These are phyloP conservation scores for Termitomyces sp. DNA, from an alignment of 768 basidiomycete genomes.

Conservation along the genomic window DNA sequence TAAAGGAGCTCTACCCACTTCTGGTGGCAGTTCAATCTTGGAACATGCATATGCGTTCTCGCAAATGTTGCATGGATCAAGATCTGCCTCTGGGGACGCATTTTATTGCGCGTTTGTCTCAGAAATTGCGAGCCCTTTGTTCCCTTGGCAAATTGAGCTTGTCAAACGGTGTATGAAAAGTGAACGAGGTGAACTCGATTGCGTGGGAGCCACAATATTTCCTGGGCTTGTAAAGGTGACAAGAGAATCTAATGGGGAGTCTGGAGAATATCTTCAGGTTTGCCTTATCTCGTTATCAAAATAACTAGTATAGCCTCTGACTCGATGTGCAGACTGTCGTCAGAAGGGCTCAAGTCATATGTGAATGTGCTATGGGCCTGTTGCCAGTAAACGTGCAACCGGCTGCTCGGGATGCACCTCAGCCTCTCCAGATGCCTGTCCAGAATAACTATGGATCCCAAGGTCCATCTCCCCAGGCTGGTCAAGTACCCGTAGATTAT, in stretches of 20 bases:
- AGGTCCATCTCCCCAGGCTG: not conserved
- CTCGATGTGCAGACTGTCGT: slow-evolving; percentile 56
- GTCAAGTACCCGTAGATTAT: not conserved
- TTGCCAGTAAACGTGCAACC: slow-evolving; percentile 18
- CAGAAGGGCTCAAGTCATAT: slow-evolving; percentile 81
- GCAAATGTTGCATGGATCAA: slow-evolving; percentile 80
- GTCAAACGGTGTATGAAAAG: slow-evolving; percentile 78
- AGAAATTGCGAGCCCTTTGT: slow-evolving; percentile 72
- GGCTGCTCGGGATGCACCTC: not conserved
- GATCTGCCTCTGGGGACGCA: slow-evolving; percentile 58
- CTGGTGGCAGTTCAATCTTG: slow-evolving; percentile 55
- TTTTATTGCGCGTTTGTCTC: slow-evolving; percentile 89
- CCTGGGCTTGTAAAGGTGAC: slow-evolving; percentile 85
- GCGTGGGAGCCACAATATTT: slow-evolving; percentile 83
- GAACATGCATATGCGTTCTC: slow-evolving; percentile 77
- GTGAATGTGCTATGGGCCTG: slow-evolving; percentile 70
- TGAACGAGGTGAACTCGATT: slow-evolving; percentile 69
- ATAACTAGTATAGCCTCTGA: not conserved
- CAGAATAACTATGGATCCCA: not conserved
- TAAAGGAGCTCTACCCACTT: slow-evolving; percentile 35
- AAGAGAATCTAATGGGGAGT: slow-evolving; percentile 35
- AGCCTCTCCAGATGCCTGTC: not conserved
- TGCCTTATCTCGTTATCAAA: slow-evolving; percentile 13
- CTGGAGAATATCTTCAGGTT: slow-evolving; percentile 51
- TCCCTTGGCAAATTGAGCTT: slow-evolving; percentile 78